Base-by-base conservation (phyloP, 106 monocot genomes). In the Chionographis japonica region DNA sequence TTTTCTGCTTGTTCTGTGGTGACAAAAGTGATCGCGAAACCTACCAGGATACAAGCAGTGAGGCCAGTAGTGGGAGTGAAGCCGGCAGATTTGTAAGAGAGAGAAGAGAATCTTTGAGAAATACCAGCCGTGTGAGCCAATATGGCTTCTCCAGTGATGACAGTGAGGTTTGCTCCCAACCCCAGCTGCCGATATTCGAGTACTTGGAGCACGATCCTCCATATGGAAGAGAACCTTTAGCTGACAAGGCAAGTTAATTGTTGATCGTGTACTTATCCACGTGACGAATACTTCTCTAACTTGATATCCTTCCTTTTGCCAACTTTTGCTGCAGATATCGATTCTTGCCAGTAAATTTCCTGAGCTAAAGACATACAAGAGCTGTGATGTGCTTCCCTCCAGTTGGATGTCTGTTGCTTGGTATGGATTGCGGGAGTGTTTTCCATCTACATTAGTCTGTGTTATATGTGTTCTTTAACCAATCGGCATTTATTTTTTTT, bases 341-440 rank as follows among this genome's bases (percentile, higher is more conserved):
- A 53, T 58, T 66, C 87, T 97, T 67, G 86, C 87, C 4, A 56
- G 58, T 37, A 84, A 80, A 68, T 97, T 86, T 71, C 92, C 97
- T 2, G 83, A 79, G 54, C 74, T 97, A 27, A 97, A 87, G 69
- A 85, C 78, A 8, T 92, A 81, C 38, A 89, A 58, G 60, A 97
- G 97, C 68, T 86, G 76, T 73, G 97, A 97, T 76, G 72, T 97
- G 58, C 80, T 80, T 27, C 87, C 92, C 35, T 74, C 82, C 6
- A 92, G 97, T 74, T 97, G 97, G 97, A 83, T 97, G 16, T 97
- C 89, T 77, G 92, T 97, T 38, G 92, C 97, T 39, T 97, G 97
- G 97, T 95, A 86, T 40, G 56, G 12, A 52, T 52, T 36, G 9
- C 9, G 9, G 46, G 46, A 46, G 5, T 46, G 46, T 46, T 10